These are phyloP conservation scores for Glaciozyma antarctica DNA, from an alignment of 768 basidiomycete species.

Conservation along the genomic window DNA sequence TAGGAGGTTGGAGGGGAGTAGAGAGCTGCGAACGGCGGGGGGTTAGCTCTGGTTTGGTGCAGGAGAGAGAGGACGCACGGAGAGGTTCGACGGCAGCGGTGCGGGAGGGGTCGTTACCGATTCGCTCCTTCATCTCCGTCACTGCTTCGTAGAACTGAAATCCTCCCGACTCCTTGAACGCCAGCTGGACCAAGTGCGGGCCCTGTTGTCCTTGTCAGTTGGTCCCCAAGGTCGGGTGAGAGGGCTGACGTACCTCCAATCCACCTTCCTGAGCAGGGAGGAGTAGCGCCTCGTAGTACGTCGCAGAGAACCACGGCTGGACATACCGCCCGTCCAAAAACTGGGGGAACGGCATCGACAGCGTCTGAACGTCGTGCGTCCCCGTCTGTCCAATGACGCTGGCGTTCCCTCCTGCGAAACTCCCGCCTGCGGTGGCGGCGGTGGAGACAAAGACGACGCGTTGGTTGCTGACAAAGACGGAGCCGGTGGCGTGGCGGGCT, in stretches of 20 bases:
- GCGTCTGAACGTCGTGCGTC: background rate
- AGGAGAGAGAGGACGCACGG: background rate
- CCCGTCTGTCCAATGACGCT: background rate
- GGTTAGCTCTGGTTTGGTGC: no score
- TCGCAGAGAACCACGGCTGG: slow-evolving; percentile 27
- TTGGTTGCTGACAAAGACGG: slow-evolving; percentile 11
- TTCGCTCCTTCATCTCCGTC: slow-evolving; percentile 21
- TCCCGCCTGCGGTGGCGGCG: background rate
- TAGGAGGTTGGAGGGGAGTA: no score
- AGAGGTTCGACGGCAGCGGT: background rate
- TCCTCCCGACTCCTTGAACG: slow-evolving; percentile 28
- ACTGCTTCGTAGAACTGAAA: slow-evolving; percentile 26
- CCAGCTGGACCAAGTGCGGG: slow-evolving; percentile 15
- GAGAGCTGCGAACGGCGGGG: no score
- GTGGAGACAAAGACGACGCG: slow-evolving; percentile 22
- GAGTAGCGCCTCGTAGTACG: slow-evolving; percentile 13
- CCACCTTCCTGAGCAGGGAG: slow-evolving; percentile 5
- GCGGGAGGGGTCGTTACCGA: background rate
- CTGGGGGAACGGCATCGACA: slow-evolving; percentile 13
- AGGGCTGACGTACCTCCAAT: background rate
- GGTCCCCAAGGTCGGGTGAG: background rate
- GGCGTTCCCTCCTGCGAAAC: background rate
- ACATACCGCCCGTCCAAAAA: slow-evolving; percentile 20
- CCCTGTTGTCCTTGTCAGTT: background rate
- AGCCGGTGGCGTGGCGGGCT: background rate